Percentiles rank a stretch among this genome's conserved stretches.
Conservation (phyloP, 2,329 filamentous ascomycete species). For the Coleophoma cylindrospora region DNA sequence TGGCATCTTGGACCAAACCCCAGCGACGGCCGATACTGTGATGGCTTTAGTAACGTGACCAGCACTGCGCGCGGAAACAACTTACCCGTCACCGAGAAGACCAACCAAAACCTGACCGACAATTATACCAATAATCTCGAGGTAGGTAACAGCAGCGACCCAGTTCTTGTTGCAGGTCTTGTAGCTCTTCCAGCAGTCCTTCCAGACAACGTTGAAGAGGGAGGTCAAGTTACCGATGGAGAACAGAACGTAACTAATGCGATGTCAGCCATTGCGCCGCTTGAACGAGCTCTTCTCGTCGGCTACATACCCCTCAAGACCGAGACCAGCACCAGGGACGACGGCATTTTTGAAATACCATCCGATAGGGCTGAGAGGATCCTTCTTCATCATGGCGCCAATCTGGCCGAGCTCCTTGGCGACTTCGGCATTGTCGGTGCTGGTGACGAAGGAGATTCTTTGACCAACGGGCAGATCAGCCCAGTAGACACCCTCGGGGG, state of each 20-base stretch:
- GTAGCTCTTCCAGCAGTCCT: conserved; percentile 65
- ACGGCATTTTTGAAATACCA: conserved; percentile 91
- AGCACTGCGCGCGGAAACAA: conserved; percentile 15
- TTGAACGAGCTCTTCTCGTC: no score
- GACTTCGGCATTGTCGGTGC: conserved; percentile 67
- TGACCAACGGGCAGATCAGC: conserved; percentile 72
- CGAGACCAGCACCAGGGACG: conserved; percentile 85
- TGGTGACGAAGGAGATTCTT: conserved; percentile 69
- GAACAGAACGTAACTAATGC: conserved; percentile 78
- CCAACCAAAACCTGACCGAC: conserved; percentile 86
- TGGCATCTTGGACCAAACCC: conserved; percentile 92
- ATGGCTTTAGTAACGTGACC: conserved; percentile 17
- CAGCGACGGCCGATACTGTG: conserved; percentile 81
- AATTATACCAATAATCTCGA: conserved; percentile 94
- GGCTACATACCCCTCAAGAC: conserved; percentile 67
- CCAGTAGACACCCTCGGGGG: conserved; percentile 82
- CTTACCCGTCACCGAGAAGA: conserved; percentile 65
- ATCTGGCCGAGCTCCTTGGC: conserved; percentile 61
- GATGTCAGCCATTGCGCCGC: no score
- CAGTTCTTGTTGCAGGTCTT: conserved; percentile 71
- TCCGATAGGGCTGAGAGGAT: conserved; percentile 76
- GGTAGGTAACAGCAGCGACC: conserved; percentile 80
- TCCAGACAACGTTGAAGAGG: conserved; percentile 72
- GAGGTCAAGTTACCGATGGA: conserved; percentile 91
- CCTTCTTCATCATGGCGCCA: conserved; percentile 77